Evolutionary conservation across 2,329 filamentous ascomycete genomes (phyloP).

Genomic region (Trichophyton simii): DNA sequence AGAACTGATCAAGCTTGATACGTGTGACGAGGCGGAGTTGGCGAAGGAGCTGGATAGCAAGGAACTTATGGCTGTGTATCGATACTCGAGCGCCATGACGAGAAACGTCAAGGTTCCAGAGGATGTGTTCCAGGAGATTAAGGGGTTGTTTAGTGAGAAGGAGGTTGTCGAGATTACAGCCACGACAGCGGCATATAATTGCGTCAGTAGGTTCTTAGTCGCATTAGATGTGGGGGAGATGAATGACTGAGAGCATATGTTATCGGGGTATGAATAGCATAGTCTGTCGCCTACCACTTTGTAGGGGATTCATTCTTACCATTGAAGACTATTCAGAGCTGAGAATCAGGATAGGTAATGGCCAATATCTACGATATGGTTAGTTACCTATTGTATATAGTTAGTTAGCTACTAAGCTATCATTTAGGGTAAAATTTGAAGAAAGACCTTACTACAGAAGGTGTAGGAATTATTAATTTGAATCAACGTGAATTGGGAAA

Average conservation of each 20-base stretch:
- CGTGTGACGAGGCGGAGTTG: conserved; percentile 20
- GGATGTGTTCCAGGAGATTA: conserved; percentile 52
- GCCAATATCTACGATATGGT: too few relatives aligned
- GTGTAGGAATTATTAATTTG: too few relatives aligned
- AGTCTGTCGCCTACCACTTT: not conserved
- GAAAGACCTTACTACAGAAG: too few relatives aligned
- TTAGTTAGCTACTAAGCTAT: too few relatives aligned
- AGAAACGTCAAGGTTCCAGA: conserved; percentile 57
- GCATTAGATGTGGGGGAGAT: conserved; percentile 54
- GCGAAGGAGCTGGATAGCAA: conserved; percentile 35
- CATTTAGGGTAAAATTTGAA: too few relatives aligned
- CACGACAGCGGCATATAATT: conserved; percentile 71
- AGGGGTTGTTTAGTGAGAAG: conserved; percentile 49
- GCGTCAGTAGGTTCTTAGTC: conserved; percentile 71
- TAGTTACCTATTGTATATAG: too few relatives aligned
- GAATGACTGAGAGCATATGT: conserved; percentile 16
- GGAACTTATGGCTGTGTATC: conserved; percentile 55
- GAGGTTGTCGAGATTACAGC: conserved; percentile 73
- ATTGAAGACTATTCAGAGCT: not conserved
- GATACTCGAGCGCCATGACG: conserved; percentile 77
- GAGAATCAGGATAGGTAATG: too few relatives aligned
- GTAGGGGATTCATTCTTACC: not conserved
- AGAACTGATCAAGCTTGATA: conserved; percentile 34
- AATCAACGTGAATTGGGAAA: too few relatives aligned
- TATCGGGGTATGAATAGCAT: not conserved